Conservation (phyloP, 148 eudicot species). For the Cornus suecica region DNA sequence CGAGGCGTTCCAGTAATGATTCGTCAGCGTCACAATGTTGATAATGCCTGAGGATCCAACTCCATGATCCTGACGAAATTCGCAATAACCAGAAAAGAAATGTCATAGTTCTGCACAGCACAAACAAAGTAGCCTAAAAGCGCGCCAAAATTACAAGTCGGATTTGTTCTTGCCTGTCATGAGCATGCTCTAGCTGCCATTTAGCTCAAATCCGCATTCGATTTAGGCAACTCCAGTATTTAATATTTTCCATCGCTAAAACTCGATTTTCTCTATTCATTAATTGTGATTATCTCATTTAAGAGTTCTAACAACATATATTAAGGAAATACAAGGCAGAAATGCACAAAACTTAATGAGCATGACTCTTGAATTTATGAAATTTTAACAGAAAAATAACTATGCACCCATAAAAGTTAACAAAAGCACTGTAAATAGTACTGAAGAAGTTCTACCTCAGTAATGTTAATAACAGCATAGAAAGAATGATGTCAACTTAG, state of each 20-base stretch:
- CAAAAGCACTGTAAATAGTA: background rate
- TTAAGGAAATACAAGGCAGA: background rate
- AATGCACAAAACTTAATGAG: background rate
- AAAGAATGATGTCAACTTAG: background rate
- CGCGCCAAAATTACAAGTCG: no score
- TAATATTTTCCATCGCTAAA: background rate
- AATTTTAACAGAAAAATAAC: background rate
- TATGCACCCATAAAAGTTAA: background rate
- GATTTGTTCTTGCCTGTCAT: background rate
- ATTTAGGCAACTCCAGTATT: background rate
- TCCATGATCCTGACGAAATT: background rate
- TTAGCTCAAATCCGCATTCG: background rate
- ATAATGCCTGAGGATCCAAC: constrained; percentile 1
- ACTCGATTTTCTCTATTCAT: background rate
- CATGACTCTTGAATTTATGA: background rate
- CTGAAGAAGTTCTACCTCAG: background rate
- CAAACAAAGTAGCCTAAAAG: background rate
- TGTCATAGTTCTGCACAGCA: background rate
- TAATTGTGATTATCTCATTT: no score
- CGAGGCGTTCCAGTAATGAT: background rate
- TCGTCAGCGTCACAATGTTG: constrained; percentile 4
- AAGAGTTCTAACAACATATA: no score
- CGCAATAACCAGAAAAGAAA: background rate
- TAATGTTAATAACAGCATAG: background rate
- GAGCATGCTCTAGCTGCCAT: constrained; percentile 3